Evolutionary conservation across 305 asterid genomes (phyloP).

Genomic region (Fraxinus platypoda): DNA sequence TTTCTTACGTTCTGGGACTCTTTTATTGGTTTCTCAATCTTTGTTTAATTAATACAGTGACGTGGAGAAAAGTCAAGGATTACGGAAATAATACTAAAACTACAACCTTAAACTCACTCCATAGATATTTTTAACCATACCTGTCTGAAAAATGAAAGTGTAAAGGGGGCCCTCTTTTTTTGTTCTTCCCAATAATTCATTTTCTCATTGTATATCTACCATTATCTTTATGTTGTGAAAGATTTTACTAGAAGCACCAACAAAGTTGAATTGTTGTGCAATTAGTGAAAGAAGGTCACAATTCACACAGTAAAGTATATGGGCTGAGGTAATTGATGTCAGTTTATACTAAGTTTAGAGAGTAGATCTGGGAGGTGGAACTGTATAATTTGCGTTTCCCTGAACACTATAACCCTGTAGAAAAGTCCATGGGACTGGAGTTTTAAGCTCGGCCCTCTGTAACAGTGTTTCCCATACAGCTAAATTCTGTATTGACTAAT

Average conservation of each 20-base stretch:
- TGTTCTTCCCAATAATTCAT: background rate
- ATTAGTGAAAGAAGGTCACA: background rate
- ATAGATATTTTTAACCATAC: constrained; percentile 10
- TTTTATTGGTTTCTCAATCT: constrained; percentile 2
- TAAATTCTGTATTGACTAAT: background rate
- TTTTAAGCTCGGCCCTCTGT: background rate
- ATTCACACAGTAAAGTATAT: background rate
- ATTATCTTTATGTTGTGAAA: background rate
- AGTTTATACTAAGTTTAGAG: background rate
- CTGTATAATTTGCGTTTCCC: background rate
- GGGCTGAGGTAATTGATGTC: background rate
- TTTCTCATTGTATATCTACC: background rate
- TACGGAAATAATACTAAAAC: background rate
- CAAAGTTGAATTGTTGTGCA: background rate
- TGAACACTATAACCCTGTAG: background rate
- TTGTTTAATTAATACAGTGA: background rate
- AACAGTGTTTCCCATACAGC: background rate
- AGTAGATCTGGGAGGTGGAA: background rate
- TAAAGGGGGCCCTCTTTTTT: constrained; percentile 13
- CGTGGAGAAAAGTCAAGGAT: background rate
- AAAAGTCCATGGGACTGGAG: background rate
- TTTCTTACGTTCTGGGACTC: background rate
- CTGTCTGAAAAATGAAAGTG: constrained; percentile 2
- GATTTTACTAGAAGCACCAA: background rate
- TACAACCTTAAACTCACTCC: background rate